A percentile compares a stretch with the other conserved stretches of the same genome.
Conservation (phyloP, 768 basidiomycete species). For the Russula earlei region DNA sequence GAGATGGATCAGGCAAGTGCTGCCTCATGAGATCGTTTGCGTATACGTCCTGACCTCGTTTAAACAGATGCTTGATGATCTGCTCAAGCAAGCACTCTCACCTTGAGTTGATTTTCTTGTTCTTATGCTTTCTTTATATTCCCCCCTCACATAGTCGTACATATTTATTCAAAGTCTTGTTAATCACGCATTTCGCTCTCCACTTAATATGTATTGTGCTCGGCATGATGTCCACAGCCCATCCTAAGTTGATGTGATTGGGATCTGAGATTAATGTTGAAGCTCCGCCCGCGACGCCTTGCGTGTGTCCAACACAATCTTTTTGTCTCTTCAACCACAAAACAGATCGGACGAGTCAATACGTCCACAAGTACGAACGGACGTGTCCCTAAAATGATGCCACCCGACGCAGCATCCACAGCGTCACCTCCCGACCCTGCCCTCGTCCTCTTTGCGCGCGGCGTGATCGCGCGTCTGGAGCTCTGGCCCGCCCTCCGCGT, state of each 20-base stretch:
- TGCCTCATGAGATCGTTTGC: background rate
- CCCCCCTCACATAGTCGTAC: background rate
- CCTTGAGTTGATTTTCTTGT: background rate
- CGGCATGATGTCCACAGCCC: too few species aligned
- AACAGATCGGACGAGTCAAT: too few species aligned
- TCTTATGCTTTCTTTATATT: background rate
- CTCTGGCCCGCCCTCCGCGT: conserved; percentile 82
- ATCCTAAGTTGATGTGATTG: too few species aligned
- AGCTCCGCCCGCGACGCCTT: background rate
- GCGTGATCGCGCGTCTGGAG: conserved; percentile 70
- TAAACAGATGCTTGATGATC: conserved; percentile 24
- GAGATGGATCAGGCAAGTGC: conserved; percentile 65
- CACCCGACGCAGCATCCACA: conserved; percentile 9
- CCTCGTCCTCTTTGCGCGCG: conserved; percentile 74
- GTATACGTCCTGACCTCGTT: background rate
- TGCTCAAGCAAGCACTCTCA: conserved; percentile 15
- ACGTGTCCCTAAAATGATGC: background rate
- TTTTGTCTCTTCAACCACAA: too few species aligned
- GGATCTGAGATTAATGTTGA: conserved; percentile 1
- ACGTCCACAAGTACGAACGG: background rate
- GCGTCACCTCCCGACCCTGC: conserved; percentile 30
- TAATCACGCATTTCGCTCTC: conserved; percentile 5
- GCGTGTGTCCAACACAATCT: too few species aligned
- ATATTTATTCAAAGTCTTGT: conserved; percentile 1
- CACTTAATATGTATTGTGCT: conserved; percentile 9